Conservation (phyloP, 202 grass and related monocot species). For the Elaeis oleifera region DNA sequence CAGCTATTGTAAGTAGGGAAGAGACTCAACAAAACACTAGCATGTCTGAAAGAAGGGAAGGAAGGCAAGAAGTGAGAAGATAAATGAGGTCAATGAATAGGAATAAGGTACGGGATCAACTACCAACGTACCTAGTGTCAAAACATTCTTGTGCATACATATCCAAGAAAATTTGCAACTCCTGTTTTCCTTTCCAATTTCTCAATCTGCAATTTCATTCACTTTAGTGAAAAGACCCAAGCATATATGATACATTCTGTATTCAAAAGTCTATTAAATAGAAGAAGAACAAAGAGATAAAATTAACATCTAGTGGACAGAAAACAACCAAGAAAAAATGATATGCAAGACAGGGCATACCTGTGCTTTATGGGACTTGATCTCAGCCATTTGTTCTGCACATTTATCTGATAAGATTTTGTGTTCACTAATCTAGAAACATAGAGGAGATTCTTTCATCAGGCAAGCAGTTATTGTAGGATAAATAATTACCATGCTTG, state of each 20-base stretch:
- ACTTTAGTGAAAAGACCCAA: conserved; percentile 6
- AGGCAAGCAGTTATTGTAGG: no score
- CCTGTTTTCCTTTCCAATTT: conserved; percentile 67
- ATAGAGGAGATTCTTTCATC: conserved; percentile 9
- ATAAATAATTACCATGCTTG: no score
- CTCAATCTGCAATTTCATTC: conserved; percentile 48
- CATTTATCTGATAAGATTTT: conserved; percentile 47
- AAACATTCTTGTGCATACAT: conserved; percentile 67
- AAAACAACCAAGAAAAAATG: neutral
- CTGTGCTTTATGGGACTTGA: conserved; percentile 70
- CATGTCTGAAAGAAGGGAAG: no score
- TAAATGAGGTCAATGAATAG: no score
- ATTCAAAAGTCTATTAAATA: no score
- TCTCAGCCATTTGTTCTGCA: conserved; percentile 48
- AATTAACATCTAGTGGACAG: no score
- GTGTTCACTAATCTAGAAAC: conserved; percentile 66
- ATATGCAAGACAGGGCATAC: conserved; percentile 31
- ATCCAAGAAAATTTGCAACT: conserved; percentile 70
- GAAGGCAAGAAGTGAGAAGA: no score
- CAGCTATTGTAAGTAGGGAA: no score
- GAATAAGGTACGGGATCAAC: neutral
- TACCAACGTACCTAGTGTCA: conserved; percentile 56
- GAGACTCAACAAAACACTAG: no score
- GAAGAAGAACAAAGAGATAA: no score
- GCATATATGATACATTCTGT: neutral